Conservation (phyloP, 169 alveolate genomes). For the Plasmodium gonderi region DNA sequence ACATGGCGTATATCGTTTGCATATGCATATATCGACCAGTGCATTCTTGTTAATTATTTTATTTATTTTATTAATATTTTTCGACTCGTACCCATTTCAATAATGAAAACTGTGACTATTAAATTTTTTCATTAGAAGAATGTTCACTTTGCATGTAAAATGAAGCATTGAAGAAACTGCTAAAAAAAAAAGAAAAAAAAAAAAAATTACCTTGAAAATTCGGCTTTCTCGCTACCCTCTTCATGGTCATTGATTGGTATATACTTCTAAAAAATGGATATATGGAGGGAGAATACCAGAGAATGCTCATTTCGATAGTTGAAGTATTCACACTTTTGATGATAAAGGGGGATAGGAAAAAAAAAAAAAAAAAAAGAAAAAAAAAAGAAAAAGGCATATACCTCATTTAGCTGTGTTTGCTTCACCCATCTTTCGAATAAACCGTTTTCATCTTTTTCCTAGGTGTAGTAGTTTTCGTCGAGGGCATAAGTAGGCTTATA, state of each 20-base stretch:
- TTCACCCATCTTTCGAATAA: slow-evolving; percentile 46
- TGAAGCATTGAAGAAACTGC: not conserved
- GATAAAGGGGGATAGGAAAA: not conserved
- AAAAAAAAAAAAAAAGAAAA: slow-evolving; percentile 2
- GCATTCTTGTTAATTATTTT: not conserved
- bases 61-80: no score
- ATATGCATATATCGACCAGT: no score
- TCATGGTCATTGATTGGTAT: not conserved
- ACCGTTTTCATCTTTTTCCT: slow-evolving; percentile 34
- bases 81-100: not conserved
- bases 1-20: no score
- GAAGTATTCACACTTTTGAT: not conserved
- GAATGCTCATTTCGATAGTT: not conserved
- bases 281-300: not conserved
- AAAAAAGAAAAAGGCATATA: not conserved
- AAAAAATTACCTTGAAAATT: not conserved
- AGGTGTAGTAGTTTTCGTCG: not conserved
- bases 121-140: not conserved
- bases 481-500: not conserved
- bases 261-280: slow-evolving; percentile 9
- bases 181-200: not conserved
- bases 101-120: not conserved
- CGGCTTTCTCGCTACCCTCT: not conserved
- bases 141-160: not conserved
- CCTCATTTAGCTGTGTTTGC: slow-evolving; percentile 29